phyloP scores from a whole-genome alignment of 352 stramenopile species.

The Phytophthora ramorum region DNA sequence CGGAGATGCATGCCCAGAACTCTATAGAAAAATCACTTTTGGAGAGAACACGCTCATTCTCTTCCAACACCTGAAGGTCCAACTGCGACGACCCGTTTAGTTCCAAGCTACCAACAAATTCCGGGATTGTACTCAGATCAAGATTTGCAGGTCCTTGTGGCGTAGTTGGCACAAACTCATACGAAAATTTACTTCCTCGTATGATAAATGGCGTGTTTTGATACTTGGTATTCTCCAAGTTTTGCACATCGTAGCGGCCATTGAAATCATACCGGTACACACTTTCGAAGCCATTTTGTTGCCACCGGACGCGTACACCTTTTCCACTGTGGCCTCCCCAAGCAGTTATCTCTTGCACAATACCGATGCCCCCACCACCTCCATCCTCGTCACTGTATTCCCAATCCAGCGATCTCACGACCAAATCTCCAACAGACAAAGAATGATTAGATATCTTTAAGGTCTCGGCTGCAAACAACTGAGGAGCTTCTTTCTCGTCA shows the following conservation, averaged over 20 bases:
- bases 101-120: constrained; percentile 29
- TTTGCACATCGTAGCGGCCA: constrained; percentile 67
- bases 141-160: constrained; percentile 5
- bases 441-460: constrained; percentile 33
- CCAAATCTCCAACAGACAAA: constrained; percentile 52
- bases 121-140: constrained; percentile 17
- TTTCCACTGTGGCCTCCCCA: constrained; percentile 60
- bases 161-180: constrained; percentile 37
- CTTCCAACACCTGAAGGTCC: constrained; percentile 24
- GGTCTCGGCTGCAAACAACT: constrained; percentile 50
- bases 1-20: constrained; percentile 53
- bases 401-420: constrained; percentile 75
- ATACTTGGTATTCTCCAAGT: constrained; percentile 20
- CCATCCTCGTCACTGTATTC: constrained; percentile 81
- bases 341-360: constrained; percentile 58
- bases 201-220: constrained; percentile 54
- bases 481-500: constrained; percentile 31
- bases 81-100: constrained; percentile 47
- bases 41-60: constrained; percentile 23
- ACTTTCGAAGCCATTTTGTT: constrained; percentile 34
- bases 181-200: constrained; percentile 48
- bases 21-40: constrained; percentile 60
- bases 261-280: constrained; percentile 76
- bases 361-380: constrained; percentile 57
- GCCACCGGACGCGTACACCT: constrained; percentile 69